phyloP scores from a whole-genome alignment of 495 filamentous ascomycete species.

The Bacidia rubella region DNA sequence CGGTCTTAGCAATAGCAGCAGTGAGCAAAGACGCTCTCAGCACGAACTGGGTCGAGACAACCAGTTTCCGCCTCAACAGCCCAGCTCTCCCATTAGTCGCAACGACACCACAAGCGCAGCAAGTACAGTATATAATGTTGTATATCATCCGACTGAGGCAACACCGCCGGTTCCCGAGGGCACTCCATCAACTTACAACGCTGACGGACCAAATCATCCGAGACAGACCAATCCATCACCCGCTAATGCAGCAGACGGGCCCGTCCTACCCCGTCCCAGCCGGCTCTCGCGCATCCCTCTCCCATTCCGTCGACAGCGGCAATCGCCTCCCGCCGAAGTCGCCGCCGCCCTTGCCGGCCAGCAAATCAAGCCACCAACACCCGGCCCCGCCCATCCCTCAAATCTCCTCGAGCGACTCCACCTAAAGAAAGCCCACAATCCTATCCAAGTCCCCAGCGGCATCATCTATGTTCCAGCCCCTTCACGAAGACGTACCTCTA shows the following conservation, averaged over 20 bases:
- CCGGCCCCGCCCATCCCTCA: neutral
- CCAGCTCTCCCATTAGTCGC: constrained; percentile 58
- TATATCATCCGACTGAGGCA: constrained; percentile 63
- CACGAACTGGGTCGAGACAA: neutral
- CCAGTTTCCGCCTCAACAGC: constrained; percentile 34
- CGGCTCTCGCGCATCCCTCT: constrained; percentile 9
- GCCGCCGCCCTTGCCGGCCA: constrained; percentile 15
- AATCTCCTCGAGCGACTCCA: constrained; percentile 20
- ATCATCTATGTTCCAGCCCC: constrained; percentile 59
- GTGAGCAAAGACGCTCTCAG: too few species aligned
- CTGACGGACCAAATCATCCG: too few species aligned
- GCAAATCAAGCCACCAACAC: neutral
- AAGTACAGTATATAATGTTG: constrained; percentile 75
- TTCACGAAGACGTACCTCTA: constrained; percentile 24
- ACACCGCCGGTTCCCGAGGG: constrained; percentile 30
- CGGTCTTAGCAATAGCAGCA: neutral
- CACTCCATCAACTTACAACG: too few species aligned
- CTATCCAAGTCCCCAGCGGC: constrained; percentile 31
- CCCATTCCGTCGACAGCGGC: constrained; percentile 15
- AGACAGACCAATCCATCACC: neutral
- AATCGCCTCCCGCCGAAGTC: constrained; percentile 18
- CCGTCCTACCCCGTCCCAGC: neutral
- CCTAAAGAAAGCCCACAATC: constrained; percentile 17
- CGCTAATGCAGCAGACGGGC: neutral
- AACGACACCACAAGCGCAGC: constrained; percentile 64